phyloP scores from a whole-genome alignment of 129 eudicot genomes.

The Rutidosis leptorrhynchoides region DNA sequence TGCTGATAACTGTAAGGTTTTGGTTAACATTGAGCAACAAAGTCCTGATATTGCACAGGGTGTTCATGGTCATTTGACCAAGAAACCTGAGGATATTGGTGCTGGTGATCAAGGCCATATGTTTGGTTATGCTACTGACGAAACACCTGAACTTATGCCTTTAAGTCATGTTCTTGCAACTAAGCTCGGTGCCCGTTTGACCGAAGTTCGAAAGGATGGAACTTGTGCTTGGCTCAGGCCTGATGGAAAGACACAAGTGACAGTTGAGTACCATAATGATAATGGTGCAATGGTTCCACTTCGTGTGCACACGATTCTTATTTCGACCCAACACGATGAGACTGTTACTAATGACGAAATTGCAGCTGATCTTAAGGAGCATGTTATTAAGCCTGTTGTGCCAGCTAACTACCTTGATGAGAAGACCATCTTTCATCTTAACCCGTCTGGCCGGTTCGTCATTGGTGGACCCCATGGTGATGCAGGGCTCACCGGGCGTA shows the following conservation, averaged over 20 bases:
- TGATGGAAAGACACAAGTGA: conserved; percentile 68
- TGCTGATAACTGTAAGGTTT: conserved; percentile 62
- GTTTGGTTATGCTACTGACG: conserved; percentile 75
- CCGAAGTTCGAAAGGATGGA: conserved; percentile 58
- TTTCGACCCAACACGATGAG: conserved; percentile 63
- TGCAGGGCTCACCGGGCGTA: conserved; percentile 64
- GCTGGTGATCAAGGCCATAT: conserved; percentile 68
- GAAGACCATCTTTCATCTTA: conserved; percentile 59
- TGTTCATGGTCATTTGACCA: conserved; percentile 65
- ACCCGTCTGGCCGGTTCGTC: conserved; percentile 64
- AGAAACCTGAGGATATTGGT: conserved; percentile 67
- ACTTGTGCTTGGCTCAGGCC: conserved; percentile 69
- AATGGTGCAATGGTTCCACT: conserved; percentile 61
- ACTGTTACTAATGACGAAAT: conserved; percentile 62
- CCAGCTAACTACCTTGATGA: conserved; percentile 62
- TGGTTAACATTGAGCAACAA: conserved; percentile 64
- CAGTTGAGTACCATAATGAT: conserved; percentile 54
- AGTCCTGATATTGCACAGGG: conserved; percentile 70
- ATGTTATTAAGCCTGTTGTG: conserved; percentile 57
- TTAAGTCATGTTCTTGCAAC: conserved; percentile 69
- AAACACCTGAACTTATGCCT: conserved; percentile 69
- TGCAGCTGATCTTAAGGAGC: conserved; percentile 60
- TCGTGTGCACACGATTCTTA: conserved; percentile 58
- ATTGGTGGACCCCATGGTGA: conserved; percentile 74
- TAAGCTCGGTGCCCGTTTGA: conserved; percentile 60